Evolutionary conservation across 441 rosid genomes (phyloP), one percentile per base, ranked within the genome.

Genomic region (Arabidopsis hybrid): DNA sequence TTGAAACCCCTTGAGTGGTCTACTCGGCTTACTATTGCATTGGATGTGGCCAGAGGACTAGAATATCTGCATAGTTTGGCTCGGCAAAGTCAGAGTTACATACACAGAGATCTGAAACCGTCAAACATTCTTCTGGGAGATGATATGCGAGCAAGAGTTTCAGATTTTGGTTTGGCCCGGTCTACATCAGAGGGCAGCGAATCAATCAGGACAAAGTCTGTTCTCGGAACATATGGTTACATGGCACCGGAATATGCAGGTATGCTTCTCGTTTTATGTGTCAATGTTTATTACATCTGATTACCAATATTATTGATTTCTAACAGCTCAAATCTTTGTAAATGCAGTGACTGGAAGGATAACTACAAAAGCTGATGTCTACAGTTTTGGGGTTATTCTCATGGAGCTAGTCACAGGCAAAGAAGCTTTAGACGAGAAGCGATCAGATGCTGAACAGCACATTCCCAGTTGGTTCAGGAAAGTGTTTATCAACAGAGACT

Each of bases 61-160:
- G 51, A 47, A 6, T 46, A 46, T 46, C 18, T 46, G 51, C 51
- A 46, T 46, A 46, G 8, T 6, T 46, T 47, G 21, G 52, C 52
- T 47, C 11, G 8, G 16, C 4, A 12, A 16, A 14, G 8, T 36
- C 45, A 57, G 5, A 57, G 49, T n/a, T 60, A 60, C 35, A 13
- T 40, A 3, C 65, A 60, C 2, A 42, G 50, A 60, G 65, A 60
- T 6, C 7, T 60, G 11, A 40, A 60, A 4, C 65, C 49, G 12
- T 2, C 18, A 43, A 62, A 62, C 39, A 42, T 62, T 8, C 51
- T 51, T 21, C 32, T 51, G 13, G 40, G 40, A 43, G 26, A 45
- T 3, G 40, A 62, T 43, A 45, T 62, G 39, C 29, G 55, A 29
- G 67, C 40, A 1, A 31, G 14, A n/a, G 8, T 45, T 0, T 43